Base-by-base conservation (phyloP, 768 basidiomycete species). In the Agaricus sinodeliciosus region DNA sequence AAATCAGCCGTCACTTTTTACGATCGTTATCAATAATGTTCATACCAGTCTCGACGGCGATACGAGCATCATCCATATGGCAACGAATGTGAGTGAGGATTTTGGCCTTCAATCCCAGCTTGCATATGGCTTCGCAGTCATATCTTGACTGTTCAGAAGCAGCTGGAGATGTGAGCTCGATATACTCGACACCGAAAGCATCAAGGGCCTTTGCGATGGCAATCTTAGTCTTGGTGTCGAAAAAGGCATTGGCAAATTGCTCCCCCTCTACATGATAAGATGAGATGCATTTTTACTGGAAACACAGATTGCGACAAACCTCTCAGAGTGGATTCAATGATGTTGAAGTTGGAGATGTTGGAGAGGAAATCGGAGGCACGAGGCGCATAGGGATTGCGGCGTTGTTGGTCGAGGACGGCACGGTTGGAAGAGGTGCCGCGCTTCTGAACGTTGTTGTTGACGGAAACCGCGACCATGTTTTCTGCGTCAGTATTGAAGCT, bases 191-290 rank as follows among this genome's bases (percentile, higher is more conserved):
- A 64, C 96, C 96, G 65, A 99, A 98, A 46, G 94, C 94, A 77
- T 97, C 94, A 54, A 98, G 84, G 12, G 94, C 94, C 75, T 85
- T 92, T 59, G 96, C 96, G 61, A 99, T 99, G 67, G 94, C 94
- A 67, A 97, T 96, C 82, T 99, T 99, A 72, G 94, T 98, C 77
- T 94, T 93, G 66, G 93, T 94, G 67, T 96, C 95, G 67, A 98
- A 99, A 80, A 99, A 99, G 49, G 96, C 95, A 66, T 98, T 99
- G 58, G 96, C 96, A 63, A 99, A 99, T 68, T 99, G 94, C 69
- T 96, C 94, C 54, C 94, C 94, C 87, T 96, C 94, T 95, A 62
- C 36, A 47, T 37, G 56, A 36, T 35, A 12, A 47, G 28, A 27
- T 54, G 43, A 54, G 31, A 48, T 31, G 55, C 27, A 63, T 7